Evolutionary conservation across 1,284 basidiomycete genomes (phyloP).

Genomic region (Leccinum pallidistipes): DNA sequence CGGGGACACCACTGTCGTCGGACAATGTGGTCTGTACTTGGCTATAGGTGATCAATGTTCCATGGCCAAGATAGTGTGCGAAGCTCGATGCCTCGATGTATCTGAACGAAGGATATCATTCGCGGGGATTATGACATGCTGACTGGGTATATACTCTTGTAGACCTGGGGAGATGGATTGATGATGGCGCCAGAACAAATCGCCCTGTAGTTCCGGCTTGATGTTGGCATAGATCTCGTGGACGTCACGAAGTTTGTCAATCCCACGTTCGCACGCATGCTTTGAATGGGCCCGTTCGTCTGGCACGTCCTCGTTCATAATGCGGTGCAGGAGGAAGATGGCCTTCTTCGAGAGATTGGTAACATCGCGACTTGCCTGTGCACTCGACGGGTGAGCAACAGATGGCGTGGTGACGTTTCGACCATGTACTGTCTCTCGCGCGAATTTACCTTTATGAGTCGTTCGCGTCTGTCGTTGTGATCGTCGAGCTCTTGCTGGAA

Average conservation of each 20-base stretch:
- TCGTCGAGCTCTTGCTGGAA: conserved; percentile 76
- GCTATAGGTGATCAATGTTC: conserved; percentile 66
- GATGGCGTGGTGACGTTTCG: not conserved
- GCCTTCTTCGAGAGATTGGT: conserved; percentile 93
- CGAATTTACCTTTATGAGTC: conserved; percentile 75
- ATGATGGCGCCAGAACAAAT: conserved; percentile 80
- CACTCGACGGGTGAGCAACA: conserved; percentile 10
- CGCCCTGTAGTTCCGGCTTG: conserved; percentile 64
- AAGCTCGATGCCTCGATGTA: conserved; percentile 95
- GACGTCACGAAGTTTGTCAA: conserved; percentile 72
- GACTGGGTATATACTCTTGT: conserved; percentile 55
- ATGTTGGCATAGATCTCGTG: conserved; percentile 65
- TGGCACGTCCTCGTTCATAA: conserved; percentile 51
- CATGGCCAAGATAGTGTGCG: conserved; percentile 80
- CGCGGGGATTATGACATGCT: not conserved
- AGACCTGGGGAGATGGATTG: conserved; percentile 75
- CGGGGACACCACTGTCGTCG: conserved; percentile 58
- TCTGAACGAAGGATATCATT: conserved; percentile 24
- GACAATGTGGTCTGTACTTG: conserved; percentile 68
- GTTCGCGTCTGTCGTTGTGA: conserved; percentile 73
- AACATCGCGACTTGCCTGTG: conserved; percentile 77
- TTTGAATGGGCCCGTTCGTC: conserved; percentile 36
- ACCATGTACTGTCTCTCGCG: conserved; percentile 1
- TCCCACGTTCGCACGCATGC: conserved; percentile 56
- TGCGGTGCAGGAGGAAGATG: conserved; percentile 91